Percentiles rank a stretch among this genome's conserved stretches.
Conservation (phyloP, 148 eudicot species). For the Fagopyrum tataricum region DNA sequence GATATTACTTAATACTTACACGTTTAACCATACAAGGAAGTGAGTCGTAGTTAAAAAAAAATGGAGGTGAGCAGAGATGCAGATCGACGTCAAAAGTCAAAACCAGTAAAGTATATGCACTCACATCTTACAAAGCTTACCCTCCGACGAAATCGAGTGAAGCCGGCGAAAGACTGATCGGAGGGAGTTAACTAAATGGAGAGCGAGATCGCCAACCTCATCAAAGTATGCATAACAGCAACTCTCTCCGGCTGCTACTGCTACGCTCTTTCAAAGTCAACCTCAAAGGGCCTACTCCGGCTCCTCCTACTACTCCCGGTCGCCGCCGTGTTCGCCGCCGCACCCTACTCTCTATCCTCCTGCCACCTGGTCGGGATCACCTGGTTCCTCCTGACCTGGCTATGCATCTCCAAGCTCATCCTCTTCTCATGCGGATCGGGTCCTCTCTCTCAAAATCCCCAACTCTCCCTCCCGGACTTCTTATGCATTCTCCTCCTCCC, state of each 20-base stretch:
- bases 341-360: conserved; percentile 43
- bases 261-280: conserved; percentile 30
- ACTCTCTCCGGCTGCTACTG: conserved; percentile 37
- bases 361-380: conserved; percentile 35
- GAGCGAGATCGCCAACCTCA: conserved; percentile 9
- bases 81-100: too few species aligned
- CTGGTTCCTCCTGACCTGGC: conserved; percentile 62
- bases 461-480: conserved; percentile 36
- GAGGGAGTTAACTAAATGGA: background rate
- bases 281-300: conserved; percentile 39
- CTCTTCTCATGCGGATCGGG: conserved; percentile 22
- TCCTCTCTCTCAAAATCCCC: conserved; percentile 6
- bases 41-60: too few species aligned
- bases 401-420: conserved; percentile 52
- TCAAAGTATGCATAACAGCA: conserved; percentile 24
- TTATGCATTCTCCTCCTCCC: conserved; percentile 39
- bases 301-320: conserved; percentile 58
- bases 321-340: conserved; percentile 39
- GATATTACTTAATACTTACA: too few species aligned
- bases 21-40: too few species aligned
- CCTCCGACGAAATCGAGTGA: too few species aligned
- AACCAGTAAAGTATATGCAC: too few species aligned
- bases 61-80: too few species aligned
- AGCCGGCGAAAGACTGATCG: background rate
- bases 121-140: too few species aligned